Percentiles rank a stretch among this genome's conserved stretches.
Conservation (phyloP, 768 basidiomycete species). For the Termitomyces eurrhizus region DNA sequence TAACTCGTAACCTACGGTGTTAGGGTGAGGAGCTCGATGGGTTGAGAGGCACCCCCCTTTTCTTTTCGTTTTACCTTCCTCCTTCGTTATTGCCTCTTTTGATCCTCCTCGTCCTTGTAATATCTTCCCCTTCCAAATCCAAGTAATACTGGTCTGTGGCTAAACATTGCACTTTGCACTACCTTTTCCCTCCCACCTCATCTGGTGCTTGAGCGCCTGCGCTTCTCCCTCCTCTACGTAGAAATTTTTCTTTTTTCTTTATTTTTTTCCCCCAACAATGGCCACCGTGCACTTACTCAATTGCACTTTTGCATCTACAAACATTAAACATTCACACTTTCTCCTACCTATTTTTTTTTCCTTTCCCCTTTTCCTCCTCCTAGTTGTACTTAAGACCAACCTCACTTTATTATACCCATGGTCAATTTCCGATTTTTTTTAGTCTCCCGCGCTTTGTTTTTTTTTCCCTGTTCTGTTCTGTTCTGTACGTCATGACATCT, state of each 20-base stretch:
- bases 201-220: neutral
- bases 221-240: neutral
- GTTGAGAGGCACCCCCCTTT: slow-evolving; percentile 1
- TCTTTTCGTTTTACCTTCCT: neutral
- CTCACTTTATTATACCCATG: no score
- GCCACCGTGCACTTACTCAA: neutral
- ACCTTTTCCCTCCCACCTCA: neutral
- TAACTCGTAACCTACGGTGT: neutral
- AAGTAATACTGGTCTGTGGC: slow-evolving; percentile 1
- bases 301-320: neutral
- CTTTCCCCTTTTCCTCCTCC: no score
- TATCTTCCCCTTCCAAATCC: neutral
- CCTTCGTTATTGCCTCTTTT: neutral
- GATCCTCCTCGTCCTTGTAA: slow-evolving; percentile 1
- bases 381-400: no score
- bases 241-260: neutral
- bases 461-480: no score
- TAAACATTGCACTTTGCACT: slow-evolving; percentile 1
- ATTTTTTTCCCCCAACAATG: neutral
- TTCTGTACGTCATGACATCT: no score
- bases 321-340: no score
- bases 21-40: neutral
- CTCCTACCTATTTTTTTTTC: no score
- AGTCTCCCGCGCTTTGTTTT: no score
- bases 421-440: no score